A percentile compares a stretch with the other conserved stretches of the same genome.
Evolutionary conservation across 73 alveolate species (phyloP).

Genomic region (Tetrahymena elliotti): DNA sequence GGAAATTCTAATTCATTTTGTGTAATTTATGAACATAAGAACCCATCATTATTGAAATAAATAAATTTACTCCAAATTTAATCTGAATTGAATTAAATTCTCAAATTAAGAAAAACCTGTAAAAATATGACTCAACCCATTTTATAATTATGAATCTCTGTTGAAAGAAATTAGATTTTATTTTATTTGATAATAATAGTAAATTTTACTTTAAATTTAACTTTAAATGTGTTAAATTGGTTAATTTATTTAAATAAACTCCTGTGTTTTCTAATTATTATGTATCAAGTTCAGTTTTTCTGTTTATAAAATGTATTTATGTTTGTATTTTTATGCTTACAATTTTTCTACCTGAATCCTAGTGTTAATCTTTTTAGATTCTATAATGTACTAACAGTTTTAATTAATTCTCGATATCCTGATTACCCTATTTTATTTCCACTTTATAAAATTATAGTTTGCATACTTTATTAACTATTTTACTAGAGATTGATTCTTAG

Average conservation of each 20-base stretch:
- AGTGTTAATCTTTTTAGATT: not conserved
- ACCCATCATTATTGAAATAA: not conserved
- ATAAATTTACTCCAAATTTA: not conserved
- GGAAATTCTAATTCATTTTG: not conserved
- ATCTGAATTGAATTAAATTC: not conserved
- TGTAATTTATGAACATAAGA: not conserved
- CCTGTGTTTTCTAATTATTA: not conserved
- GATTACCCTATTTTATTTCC: not conserved
- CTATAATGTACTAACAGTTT: not conserved
- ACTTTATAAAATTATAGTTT: not conserved
- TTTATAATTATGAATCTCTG: not conserved
- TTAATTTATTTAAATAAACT: not conserved
- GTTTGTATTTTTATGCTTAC: not conserved
- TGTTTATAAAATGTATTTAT: not conserved
- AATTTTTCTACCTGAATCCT: not conserved
- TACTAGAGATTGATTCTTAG: not conserved
- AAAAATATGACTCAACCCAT: not conserved
- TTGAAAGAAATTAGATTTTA: not conserved
- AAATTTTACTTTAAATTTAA: not conserved
- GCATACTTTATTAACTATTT: not conserved
- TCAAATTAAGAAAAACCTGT: not conserved
- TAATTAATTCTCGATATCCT: not conserved
- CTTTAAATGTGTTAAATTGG: not conserved
- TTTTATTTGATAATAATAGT: not conserved
- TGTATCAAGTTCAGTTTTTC: not conserved